Evolutionary conservation across 2,329 filamentous ascomycete genomes (phyloP).

Genomic region (Botryotinia calthae): DNA sequence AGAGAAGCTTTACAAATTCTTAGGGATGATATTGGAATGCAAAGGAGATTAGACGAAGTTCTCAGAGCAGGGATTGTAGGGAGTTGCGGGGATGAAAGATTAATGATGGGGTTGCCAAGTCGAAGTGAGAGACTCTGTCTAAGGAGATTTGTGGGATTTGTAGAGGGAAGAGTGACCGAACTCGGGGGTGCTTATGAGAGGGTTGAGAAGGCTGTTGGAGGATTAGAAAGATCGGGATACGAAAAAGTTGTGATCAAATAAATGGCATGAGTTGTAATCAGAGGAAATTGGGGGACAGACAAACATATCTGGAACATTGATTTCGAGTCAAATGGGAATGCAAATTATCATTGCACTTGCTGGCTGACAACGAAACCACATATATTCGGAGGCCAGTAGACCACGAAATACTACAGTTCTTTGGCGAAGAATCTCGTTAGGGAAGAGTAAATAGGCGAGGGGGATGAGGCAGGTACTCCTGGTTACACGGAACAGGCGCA

Average conservation of each 20-base stretch:
- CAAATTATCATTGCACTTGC: neutral
- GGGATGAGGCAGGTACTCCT: conserved; percentile 7
- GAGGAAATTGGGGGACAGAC: no score
- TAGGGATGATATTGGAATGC: conserved; percentile 13
- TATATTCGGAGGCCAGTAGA: neutral
- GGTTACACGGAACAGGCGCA: conserved; percentile 11
- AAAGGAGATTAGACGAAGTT: conserved; percentile 15
- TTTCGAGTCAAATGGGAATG: neutral
- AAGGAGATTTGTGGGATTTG: conserved; percentile 18
- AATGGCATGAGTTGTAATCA: neutral
- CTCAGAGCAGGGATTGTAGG: conserved; percentile 16
- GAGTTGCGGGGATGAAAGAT: conserved; percentile 13
- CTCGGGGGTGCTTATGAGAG: conserved; percentile 9
- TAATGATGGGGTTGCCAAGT: conserved; percentile 18
- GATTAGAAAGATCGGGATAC: conserved; percentile 8
- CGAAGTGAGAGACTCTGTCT: conserved; percentile 17
- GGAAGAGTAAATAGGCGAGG: neutral
- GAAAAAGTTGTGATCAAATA: neutral
- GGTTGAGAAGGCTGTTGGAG: conserved; percentile 14
- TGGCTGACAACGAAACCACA: neutral
- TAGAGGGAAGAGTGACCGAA: conserved; percentile 17
- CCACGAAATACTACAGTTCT: neutral
- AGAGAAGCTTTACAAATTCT: conserved; percentile 7
- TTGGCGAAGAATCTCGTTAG: neutral
- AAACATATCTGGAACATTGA: no score